Evolutionary conservation across 768 basidiomycete genomes (phyloP), one percentile per base, ranked within the genome.

Genomic region (Russula ochroleuca): DNA sequence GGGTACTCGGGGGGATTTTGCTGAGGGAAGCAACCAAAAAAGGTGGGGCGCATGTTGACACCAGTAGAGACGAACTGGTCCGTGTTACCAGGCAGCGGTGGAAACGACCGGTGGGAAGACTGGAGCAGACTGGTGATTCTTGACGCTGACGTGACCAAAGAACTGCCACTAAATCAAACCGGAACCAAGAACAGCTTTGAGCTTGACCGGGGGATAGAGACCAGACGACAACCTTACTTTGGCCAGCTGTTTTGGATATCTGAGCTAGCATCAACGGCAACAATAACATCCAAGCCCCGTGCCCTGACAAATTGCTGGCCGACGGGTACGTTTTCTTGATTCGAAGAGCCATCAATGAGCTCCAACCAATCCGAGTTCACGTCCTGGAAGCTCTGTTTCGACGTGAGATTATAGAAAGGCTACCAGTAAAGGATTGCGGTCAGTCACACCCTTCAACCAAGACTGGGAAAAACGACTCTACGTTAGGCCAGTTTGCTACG

Each of bases 21-120:
- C 3, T 59, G 70, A 17, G 85, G 81, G 69, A 87, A 75, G 70
- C 91, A 92, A 3, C 91, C 92, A 75, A 91, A 92, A 76, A 93
- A 91, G 0, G 87, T 88, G 2, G 89, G 83, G 31, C 86, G 82
- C 50, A 75, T 75, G 69, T 85, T 89, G 1, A 90, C 79, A 40
- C 88, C 87, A 5, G 80, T 80, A 1, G 75, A 72, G 40, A 86
- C 70, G 72, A 88, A 90, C 14, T 78, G 78, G 3, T 77, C 77
- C 0, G 77, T 68, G 10, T 76, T 78, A 7, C 74, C 69, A 17
- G 88, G 88, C 38, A 88, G 81, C 3, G 85, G 84, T 2, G 88
- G 88, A 70, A 89, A 84, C 50, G 72, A 73, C 64, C 86, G 83
- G 70, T 87, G 85, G 0, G 84, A 79, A 2, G 77, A 69, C 47